Conservation (phyloP, 345 rosid species). For the Pseudoturritis turrita region DNA sequence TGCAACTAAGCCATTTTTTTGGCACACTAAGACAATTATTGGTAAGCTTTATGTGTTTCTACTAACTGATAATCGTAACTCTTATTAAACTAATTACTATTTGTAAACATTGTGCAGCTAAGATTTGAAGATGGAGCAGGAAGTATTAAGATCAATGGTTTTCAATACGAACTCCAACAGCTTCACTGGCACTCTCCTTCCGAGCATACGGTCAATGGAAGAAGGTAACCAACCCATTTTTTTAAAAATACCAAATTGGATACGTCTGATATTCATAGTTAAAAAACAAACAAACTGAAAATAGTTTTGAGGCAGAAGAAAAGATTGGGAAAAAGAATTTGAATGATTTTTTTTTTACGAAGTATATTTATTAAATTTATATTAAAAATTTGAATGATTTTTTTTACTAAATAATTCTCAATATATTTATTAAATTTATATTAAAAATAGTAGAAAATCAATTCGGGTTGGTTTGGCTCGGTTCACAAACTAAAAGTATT, state of each 20-base stretch:
- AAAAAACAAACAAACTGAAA: not conserved
- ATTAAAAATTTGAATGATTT: not conserved
- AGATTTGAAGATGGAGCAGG: conserved; percentile 55
- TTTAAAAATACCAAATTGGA: not conserved
- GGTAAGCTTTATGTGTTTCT: not conserved
- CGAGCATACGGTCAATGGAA: conserved; percentile 66
- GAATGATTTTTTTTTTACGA: not conserved
- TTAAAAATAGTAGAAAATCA: not conserved
- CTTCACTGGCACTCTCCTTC: conserved; percentile 91
- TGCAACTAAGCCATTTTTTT: not conserved
- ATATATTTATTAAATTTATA: not conserved
- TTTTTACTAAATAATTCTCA: not conserved
- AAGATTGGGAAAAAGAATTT: not conserved
- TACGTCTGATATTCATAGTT: not conserved
- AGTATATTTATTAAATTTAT: not conserved
- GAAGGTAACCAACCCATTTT: conserved; percentile 34
- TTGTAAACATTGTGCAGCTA: not conserved
- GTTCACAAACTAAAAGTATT: not conserved
- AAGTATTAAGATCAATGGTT: conserved; percentile 41
- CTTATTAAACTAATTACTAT: not conserved
- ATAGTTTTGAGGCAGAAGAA: not conserved
- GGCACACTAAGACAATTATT: too few species aligned
- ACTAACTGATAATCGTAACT: not conserved
- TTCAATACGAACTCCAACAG: conserved; percentile 50
- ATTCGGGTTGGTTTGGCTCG: not conserved